Base-by-base conservation (phyloP, 495 filamentous ascomycete genomes). In the Talaromyces trachyspermus region DNA sequence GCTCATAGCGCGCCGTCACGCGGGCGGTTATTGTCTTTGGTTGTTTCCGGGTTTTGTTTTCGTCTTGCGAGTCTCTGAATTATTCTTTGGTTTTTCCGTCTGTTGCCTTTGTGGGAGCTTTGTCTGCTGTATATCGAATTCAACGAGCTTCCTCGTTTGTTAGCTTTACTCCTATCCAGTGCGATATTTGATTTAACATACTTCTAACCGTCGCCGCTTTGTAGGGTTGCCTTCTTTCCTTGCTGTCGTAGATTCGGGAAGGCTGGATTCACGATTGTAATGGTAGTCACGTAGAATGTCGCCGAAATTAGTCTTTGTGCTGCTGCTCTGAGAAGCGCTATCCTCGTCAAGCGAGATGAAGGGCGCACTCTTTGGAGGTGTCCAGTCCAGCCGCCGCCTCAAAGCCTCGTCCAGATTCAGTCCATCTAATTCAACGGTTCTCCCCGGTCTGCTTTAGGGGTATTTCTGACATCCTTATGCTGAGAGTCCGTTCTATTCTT, bases 1-100 rank as follows among this genome's bases (percentile, higher is more conserved):
- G 18, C 30, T 46, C 63, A 60, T 94, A 95, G n/a, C 80, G 79
- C 18, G 85, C 83, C 3, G 83, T 95, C 19, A 89, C 88, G 36
- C 84, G 69, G 43, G 84, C 88, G 2, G 91, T 97, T 44, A 97
- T 82, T 5, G 91, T 97, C 66, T 85, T 95, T 52, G 77, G 80
- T 23, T 83, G 61, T 50, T 73, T 71, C 36, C 55, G 19, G 25
- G 35, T 17, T 32, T 24, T 6, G 46, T 10, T 6, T 42, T 49
- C 15, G 38, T 20, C 24, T 40, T 25, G 10, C 35, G 25, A 22
- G 15, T 20, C 15, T 29, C 29, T 7, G 11, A 18, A 4, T 7
- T 19, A n/a, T 48, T 20, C 15, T 36, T 24, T 9, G 3, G 17
- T 32, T 23, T n/a, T n/a, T 30, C 15, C 43, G 9, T 9, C 25